phyloP scores from a whole-genome alignment of 116 monocot genomes.

The Iris pallida region DNA sequence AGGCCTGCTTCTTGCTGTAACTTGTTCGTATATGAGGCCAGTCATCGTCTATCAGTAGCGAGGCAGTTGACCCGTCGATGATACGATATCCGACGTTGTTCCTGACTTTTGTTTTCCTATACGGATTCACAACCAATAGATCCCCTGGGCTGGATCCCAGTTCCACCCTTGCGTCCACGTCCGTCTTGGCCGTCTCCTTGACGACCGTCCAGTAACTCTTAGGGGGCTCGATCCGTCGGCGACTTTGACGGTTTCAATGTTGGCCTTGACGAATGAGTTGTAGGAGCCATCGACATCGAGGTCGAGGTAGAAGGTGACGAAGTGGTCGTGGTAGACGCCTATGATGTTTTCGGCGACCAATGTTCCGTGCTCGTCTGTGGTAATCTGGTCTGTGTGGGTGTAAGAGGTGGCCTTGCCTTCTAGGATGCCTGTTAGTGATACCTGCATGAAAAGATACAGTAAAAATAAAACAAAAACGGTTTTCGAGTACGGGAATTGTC shows the following conservation, averaged over 20 bases:
- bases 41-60: conserved; percentile 48
- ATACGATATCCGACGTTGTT: conserved; percentile 54
- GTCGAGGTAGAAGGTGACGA: conserved; percentile 58
- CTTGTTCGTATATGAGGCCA: conserved; percentile 44
- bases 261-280: conserved; percentile 51
- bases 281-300: conserved; percentile 41
- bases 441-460: too few species aligned
- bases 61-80: conserved; percentile 17
- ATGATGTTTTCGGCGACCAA: conserved; percentile 43
- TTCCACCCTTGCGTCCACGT: conserved; percentile 31
- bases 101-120: conserved; percentile 50
- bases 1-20: conserved; percentile 51
- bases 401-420: conserved; percentile 35
- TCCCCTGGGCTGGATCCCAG: conserved; percentile 27
- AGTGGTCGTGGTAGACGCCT: conserved; percentile 50
- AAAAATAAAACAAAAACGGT: too few species aligned
- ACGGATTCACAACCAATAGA: conserved; percentile 46
- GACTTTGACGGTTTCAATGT: conserved; percentile 17
- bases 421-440: conserved; percentile 40
- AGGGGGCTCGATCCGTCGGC: neutral
- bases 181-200: conserved; percentile 41
- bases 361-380: conserved; percentile 31
- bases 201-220: conserved; percentile 65
- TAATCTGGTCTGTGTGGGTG: conserved; percentile 33
- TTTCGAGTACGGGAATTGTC: too few species aligned